Conservation (phyloP, 192 early-diverging fungal genomes). For the Coemansia sp. region DNA sequence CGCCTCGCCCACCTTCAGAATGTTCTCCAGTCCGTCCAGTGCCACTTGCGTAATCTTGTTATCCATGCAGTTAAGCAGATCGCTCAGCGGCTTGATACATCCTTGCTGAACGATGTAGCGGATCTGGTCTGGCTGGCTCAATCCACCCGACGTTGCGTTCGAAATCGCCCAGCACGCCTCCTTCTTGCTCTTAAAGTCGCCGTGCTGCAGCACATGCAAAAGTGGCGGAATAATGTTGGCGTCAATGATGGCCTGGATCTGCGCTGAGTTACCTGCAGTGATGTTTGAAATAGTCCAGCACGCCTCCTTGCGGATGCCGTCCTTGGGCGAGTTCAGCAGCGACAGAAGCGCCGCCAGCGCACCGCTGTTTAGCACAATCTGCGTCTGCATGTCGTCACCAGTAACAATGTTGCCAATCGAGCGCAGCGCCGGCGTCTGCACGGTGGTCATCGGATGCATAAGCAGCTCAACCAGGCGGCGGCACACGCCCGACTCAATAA, state of each 20-base stretch:
- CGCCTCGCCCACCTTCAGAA: constrained; percentile 92
- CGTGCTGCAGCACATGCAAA: constrained; percentile 78
- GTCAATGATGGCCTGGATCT: constrained; percentile 96
- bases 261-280: constrained; percentile 89
- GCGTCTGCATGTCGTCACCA: constrained; percentile 96
- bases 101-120: constrained; percentile 90
- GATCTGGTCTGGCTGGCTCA: constrained; percentile 91
- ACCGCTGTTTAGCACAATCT: constrained; percentile 91
- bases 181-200: constrained; percentile 98
- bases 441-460: constrained; percentile 79
- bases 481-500: constrained; percentile 93
- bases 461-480: constrained; percentile 92
- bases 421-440: constrained; percentile 96
- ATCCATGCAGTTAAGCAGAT: constrained; percentile 86
- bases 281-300: constrained; percentile 99
- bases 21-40: constrained; percentile 97
- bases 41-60: constrained; percentile 97
- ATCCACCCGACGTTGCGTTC: constrained; percentile 93
- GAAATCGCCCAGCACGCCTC: constrained; percentile 99
- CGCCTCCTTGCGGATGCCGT: constrained; percentile 97
- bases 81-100: constrained; percentile 93
- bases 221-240: constrained; percentile 92
- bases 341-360: constrained; percentile 76
- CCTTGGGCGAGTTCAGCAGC: constrained; percentile 85
- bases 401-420: constrained; percentile 99